phyloP scores from a whole-genome alignment of 2,329 filamentous ascomycete species.

The Aspergillus fumigatiaffinis region DNA sequence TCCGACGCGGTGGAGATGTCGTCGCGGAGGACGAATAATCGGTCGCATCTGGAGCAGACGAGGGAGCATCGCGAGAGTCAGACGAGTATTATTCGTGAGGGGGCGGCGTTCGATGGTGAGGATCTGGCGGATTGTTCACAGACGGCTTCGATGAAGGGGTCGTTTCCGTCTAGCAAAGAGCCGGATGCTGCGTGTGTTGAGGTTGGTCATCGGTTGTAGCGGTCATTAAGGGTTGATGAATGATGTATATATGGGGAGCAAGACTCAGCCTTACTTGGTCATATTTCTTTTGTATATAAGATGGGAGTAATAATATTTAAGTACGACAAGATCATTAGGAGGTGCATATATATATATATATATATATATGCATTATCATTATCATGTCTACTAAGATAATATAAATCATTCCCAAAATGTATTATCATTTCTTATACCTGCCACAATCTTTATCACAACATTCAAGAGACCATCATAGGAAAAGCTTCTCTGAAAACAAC shows the following conservation, averaged over 20 bases:
- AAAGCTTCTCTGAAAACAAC: too few species aligned
- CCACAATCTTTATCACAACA: too few species aligned
- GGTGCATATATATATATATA: too few species aligned
- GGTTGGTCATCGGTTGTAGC: not conserved
- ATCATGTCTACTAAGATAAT: too few species aligned
- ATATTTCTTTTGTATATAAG: not conserved
- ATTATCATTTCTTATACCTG: too few species aligned
- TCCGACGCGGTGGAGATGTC: not conserved
- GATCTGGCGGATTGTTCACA: not conserved
- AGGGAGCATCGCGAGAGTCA: not conserved
- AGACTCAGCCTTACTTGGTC: too few species aligned
- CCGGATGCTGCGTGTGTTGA: not conserved
- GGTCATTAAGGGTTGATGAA: not conserved
- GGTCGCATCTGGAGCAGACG: not conserved
- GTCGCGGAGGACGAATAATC: not conserved
- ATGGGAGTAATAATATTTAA: not conserved
- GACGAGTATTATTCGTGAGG: not conserved
- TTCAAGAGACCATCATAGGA: too few species aligned
- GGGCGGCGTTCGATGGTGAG: not conserved
- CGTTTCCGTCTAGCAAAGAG: not conserved
- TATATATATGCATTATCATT: too few species aligned
- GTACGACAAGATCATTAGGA: too few species aligned
- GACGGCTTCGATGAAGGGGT: not conserved
- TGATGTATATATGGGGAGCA: not conserved
- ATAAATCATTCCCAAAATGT: too few species aligned